These are phyloP conservation scores for Peronospora belbahrii DNA, from an alignment of 352 stramenopile genomes.

Conservation along the genomic window DNA sequence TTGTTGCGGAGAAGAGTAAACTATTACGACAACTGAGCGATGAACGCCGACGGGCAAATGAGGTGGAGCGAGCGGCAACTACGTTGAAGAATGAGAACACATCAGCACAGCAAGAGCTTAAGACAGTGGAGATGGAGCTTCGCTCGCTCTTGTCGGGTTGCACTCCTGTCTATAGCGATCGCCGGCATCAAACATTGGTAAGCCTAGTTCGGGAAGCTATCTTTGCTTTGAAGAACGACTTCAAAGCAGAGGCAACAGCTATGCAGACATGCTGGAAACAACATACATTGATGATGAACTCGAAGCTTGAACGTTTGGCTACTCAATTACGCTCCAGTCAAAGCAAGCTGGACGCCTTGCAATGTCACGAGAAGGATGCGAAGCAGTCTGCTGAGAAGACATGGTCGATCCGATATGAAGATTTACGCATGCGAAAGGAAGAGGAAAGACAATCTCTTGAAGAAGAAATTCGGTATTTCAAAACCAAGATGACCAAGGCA, in stretches of 20 bases:
- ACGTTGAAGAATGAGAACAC: slow-evolving; percentile 29
- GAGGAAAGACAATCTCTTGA: slow-evolving; percentile 33
- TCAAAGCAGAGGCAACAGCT: slow-evolving; percentile 30
- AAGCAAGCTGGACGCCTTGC: slow-evolving; percentile 36
- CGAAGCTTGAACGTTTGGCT: slow-evolving; percentile 36
- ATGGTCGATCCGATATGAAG: slow-evolving; percentile 39
- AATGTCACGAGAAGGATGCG: slow-evolving; percentile 40
- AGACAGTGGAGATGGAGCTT: slow-evolving; percentile 37
- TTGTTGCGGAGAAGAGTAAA: slow-evolving; percentile 40
- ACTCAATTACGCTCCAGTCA: slow-evolving; percentile 41
- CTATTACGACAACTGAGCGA: slow-evolving; percentile 35
- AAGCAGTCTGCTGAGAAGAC: slow-evolving; percentile 34
- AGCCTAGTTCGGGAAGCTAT: slow-evolving; percentile 31
- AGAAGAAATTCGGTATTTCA: slow-evolving; percentile 34
- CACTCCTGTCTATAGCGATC: slow-evolving; percentile 4
- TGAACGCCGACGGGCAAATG: slow-evolving; percentile 32
- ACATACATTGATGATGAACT: slow-evolving; percentile 26
- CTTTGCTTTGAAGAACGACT: slow-evolving; percentile 31
- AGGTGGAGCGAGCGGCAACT: slow-evolving; percentile 18
- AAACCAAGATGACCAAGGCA: slow-evolving; percentile 22
- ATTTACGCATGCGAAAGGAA: slow-evolving; percentile 38
- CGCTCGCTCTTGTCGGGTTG: slow-evolving; percentile 13
- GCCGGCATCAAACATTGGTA: slow-evolving; percentile 5
- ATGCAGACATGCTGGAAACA: slow-evolving; percentile 44
- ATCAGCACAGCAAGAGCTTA: slow-evolving; percentile 29